Evolutionary conservation across 169 alveolate genomes (phyloP).

Genomic region (Neospora caninum): DNA sequence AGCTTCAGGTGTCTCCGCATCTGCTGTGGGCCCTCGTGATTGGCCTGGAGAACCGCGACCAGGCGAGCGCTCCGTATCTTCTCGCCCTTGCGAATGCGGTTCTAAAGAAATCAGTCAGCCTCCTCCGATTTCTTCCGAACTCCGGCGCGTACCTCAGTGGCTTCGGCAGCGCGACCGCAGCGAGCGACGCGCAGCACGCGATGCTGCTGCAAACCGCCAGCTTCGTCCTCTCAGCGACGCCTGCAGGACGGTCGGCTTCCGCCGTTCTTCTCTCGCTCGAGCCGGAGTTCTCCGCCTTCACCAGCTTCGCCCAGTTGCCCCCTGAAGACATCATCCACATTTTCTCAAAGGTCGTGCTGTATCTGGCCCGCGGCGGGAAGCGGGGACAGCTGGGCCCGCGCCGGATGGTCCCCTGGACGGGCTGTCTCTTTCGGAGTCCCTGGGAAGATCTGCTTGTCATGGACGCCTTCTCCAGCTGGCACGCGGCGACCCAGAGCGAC

Average conservation of each 20-base stretch:
- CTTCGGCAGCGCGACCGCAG: not conserved
- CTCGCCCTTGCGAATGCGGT: not conserved
- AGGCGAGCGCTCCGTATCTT: not conserved
- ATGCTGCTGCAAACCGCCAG: not conserved
- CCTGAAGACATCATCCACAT: not conserved
- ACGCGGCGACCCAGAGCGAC: not conserved
- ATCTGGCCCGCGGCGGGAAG: not conserved
- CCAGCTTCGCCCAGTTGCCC: not conserved
- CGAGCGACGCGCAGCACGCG: not conserved
- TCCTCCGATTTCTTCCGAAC: not conserved
- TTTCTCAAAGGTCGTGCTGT: not conserved
- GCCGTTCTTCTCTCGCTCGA: too few relatives aligned
- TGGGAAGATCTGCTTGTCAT: not conserved
- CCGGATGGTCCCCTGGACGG: not conserved
- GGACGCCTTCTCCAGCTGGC: not conserved
- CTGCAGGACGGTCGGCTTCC: not conserved
- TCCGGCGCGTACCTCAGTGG: not conserved
- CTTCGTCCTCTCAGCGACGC: not conserved
- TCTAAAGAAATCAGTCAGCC: not conserved
- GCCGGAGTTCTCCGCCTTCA: too few relatives aligned
- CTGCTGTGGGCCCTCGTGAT: not conserved
- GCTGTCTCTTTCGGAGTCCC: not conserved
- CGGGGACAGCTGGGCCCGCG: not conserved
- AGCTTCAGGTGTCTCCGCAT: not conserved
- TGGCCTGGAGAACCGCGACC: not conserved